Percentiles rank a stretch among this genome's conserved stretches.
Evolutionary conservation across 176 grass and related monocot genomes (phyloP).

Genomic region (Musa acuminata): DNA sequence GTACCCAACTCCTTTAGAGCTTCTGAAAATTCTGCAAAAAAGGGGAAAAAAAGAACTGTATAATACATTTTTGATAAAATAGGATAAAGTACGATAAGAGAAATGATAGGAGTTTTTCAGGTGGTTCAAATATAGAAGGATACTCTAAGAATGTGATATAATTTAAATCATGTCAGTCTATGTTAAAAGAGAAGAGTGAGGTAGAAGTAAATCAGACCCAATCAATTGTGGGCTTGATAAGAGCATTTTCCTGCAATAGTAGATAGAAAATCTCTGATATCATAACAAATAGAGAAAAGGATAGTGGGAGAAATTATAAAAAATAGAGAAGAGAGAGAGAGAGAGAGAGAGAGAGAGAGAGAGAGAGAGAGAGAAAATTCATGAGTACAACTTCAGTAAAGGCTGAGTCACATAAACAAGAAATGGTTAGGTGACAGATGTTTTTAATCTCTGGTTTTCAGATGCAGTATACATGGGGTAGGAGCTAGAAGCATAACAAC

Average conservation of each 20-base stretch:
- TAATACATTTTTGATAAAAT: constrained; percentile 18
- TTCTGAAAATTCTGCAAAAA: constrained; percentile 77
- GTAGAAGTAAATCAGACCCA: background rate
- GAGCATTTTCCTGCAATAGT: too few relatives aligned
- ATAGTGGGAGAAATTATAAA: too few relatives aligned
- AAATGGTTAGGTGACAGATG: background rate
- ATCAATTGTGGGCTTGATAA: background rate
- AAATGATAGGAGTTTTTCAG: background rate
- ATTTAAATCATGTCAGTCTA: background rate
- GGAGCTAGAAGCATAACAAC: too few relatives aligned
- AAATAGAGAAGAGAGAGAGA: too few relatives aligned
- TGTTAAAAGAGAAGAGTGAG: background rate
- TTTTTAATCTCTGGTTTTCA: background rate
- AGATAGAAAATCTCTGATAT: too few relatives aligned
- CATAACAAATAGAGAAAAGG: too few relatives aligned
- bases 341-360: too few relatives aligned
- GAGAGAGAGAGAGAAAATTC: background rate
- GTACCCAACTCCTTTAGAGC: constrained; percentile 82
- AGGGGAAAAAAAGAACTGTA: background rate
- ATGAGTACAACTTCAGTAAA: background rate
- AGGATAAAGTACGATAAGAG: background rate
- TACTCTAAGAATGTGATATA: background rate
- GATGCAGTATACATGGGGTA: too few relatives aligned
- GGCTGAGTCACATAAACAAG: background rate
- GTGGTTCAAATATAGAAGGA: background rate